A percentile compares a stretch with the other conserved stretches of the same genome.
phyloP scores from a whole-genome alignment of 176 grass and related monocot genomes.

The Cocos nucifera region DNA sequence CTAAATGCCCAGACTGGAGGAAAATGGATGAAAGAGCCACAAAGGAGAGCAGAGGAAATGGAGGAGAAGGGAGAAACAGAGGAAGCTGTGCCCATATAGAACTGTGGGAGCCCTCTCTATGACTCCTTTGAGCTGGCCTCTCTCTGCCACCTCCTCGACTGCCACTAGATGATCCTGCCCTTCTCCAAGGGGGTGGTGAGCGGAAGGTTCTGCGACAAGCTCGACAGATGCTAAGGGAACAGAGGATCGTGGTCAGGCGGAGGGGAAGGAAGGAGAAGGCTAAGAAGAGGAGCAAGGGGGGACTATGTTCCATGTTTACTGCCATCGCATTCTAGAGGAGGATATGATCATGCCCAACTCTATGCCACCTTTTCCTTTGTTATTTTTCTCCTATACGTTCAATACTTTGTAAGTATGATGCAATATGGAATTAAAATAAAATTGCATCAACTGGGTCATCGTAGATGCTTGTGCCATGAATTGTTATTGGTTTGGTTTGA shows the following conservation, averaged over 20 bases:
- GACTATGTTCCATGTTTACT: background rate
- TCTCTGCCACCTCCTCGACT: slow-evolving; percentile 38
- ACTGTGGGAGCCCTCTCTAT: slow-evolving; percentile 64
- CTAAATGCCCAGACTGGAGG: no score
- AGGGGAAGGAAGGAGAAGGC: background rate
- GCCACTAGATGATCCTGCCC: slow-evolving; percentile 25
- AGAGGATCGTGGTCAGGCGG: slow-evolving; percentile 28
- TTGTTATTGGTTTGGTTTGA: no score
- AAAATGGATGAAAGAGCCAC: slow-evolving; percentile 2
- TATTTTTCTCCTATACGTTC: no score
- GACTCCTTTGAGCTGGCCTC: slow-evolving; percentile 72
- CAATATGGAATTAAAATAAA: no score
- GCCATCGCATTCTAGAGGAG: background rate
- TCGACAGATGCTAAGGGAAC: no score
- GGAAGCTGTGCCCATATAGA: slow-evolving; percentile 17
- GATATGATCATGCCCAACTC: background rate
- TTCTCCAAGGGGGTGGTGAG: background rate
- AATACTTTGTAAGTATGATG: no score
- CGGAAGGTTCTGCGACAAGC: background rate
- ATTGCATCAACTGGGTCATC: no score
- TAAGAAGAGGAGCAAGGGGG: background rate
- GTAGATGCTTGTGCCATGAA: no score
- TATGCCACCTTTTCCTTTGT: no score
- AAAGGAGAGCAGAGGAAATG: background rate
- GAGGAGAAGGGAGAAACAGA: background rate